Conservation (phyloP, 768 basidiomycete genomes). For the Suillus placidus region DNA sequence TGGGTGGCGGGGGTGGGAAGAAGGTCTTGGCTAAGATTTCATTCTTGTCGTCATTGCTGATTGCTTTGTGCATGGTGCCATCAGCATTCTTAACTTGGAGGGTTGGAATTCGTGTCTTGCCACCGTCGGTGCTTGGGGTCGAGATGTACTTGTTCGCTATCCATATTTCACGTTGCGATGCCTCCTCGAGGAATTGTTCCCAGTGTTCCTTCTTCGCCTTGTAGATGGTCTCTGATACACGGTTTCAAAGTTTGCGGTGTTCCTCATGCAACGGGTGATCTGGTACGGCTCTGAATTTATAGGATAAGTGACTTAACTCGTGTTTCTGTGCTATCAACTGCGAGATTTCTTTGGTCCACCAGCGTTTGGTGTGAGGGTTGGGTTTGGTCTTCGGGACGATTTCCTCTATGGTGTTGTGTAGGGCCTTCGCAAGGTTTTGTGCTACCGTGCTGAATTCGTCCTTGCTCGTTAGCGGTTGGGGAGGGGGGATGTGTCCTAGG, state of each 20-base stretch:
- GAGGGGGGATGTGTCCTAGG: background rate
- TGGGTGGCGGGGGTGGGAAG: too few relatives aligned
- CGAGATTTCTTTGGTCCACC: background rate
- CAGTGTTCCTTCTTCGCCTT: constrained; percentile 25
- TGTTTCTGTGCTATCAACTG: background rate
- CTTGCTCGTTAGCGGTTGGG: background rate
- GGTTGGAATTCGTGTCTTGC: too few relatives aligned
- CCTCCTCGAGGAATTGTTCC: constrained; percentile 31
- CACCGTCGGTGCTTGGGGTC: too few relatives aligned
- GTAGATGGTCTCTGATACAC: background rate
- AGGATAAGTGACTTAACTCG: constrained; percentile 1
- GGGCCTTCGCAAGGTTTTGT: background rate
- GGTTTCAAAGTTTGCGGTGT: constrained; percentile 9
- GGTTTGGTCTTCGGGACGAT: constrained; percentile 11
- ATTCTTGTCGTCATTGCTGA: too few relatives aligned
- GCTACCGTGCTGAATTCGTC: background rate
- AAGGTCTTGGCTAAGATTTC: too few relatives aligned
- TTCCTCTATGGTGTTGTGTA: constrained; percentile 1
- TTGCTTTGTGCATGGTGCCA: too few relatives aligned
- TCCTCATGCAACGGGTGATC: constrained; percentile 17
- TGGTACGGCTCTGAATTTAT: constrained; percentile 5
- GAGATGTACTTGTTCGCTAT: too few relatives aligned
- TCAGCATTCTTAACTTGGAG: too few relatives aligned
- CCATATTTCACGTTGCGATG: too few relatives aligned
- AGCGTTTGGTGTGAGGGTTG: constrained; percentile 11